A percentile compares a stretch with the other conserved stretches of the same genome.
Evolutionary conservation across 768 basidiomycete species (phyloP).

Genomic region (Pilatotrama ljubarskyi): DNA sequence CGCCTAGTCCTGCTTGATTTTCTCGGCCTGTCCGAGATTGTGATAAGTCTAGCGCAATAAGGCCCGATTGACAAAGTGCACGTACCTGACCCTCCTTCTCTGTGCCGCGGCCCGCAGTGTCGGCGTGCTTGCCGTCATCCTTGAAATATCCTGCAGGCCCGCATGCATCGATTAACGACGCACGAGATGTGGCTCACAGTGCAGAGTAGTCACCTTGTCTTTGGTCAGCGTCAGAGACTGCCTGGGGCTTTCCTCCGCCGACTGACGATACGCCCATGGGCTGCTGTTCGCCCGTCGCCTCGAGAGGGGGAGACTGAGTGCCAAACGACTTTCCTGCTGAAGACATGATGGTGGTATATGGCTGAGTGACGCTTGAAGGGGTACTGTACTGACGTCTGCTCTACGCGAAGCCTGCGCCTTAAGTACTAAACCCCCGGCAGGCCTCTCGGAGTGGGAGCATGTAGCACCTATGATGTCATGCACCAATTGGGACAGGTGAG

Average conservation of each 20-base stretch:
- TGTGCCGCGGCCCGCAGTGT: not conserved
- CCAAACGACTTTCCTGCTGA: slow-evolving; percentile 36
- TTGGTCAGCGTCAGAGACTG: slow-evolving; percentile 44
- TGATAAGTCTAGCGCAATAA: too few species aligned
- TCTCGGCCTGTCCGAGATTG: not conserved
- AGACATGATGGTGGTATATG: slow-evolving; percentile 26
- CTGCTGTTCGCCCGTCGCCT: slow-evolving; percentile 45
- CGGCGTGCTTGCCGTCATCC: slow-evolving; percentile 8
- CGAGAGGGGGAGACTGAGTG: slow-evolving; percentile 58
- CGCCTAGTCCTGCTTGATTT: slow-evolving; percentile 9
- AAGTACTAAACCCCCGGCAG: not conserved
- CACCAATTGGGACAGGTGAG: too few species aligned
- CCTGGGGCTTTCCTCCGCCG: slow-evolving; percentile 35
- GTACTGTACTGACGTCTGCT: too few species aligned
- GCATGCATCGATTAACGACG: not conserved
- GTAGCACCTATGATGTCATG: slow-evolving; percentile 17
- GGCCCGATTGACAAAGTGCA: too few species aligned
- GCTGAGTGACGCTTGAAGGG: too few species aligned
- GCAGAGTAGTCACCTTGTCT: slow-evolving; percentile 39
- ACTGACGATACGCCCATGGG: slow-evolving; percentile 50
- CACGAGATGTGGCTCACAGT: not conserved
- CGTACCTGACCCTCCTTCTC: not conserved
- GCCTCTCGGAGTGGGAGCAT: not conserved
- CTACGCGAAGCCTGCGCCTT: not conserved
- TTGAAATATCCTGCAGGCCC: slow-evolving; percentile 10